phyloP scores from a whole-genome alignment of 257 asterid genomes.

The Thymus mandschuricus region DNA sequence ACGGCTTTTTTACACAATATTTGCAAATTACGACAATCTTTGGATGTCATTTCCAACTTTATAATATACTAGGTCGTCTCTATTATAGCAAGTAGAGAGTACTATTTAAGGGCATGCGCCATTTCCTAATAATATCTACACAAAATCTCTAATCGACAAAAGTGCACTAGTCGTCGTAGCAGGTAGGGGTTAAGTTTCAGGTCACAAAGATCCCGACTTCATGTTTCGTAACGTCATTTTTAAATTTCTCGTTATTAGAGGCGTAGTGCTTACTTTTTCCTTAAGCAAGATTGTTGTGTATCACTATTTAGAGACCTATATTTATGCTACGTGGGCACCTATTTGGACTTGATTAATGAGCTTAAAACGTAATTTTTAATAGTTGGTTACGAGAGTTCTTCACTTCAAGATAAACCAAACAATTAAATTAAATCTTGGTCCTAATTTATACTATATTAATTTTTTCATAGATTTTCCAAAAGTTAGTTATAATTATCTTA shows the following conservation, averaged over 20 bases:
- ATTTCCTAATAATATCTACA: neutral
- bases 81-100: neutral
- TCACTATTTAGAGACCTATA: neutral
- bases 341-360: neutral
- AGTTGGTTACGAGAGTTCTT: constrained; percentile 7
- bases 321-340: neutral
- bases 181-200: too few relatives aligned
- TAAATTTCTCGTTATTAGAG: neutral
- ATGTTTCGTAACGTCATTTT: too few relatives aligned
- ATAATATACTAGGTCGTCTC: neutral
- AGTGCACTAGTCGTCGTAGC: too few relatives aligned
- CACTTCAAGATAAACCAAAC: constrained; percentile 16
- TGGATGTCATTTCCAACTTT: constrained; percentile 35
- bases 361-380: neutral
- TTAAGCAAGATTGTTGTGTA: neutral
- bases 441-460: neutral
- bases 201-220: too few relatives aligned
- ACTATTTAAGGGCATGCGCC: constrained; percentile 31
- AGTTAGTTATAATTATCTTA: constrained; percentile 17
- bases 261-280: neutral
- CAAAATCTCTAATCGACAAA: too few relatives aligned
- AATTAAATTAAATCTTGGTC: neutral
- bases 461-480: neutral
- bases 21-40: neutral
- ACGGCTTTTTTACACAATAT: constrained; percentile 21